Percentiles rank a stretch among this genome's conserved stretches.
These are phyloP conservation scores for Nakazawaea wickerhamii DNA, from an alignment of 805 yeast species.

Conservation along the genomic window DNA sequence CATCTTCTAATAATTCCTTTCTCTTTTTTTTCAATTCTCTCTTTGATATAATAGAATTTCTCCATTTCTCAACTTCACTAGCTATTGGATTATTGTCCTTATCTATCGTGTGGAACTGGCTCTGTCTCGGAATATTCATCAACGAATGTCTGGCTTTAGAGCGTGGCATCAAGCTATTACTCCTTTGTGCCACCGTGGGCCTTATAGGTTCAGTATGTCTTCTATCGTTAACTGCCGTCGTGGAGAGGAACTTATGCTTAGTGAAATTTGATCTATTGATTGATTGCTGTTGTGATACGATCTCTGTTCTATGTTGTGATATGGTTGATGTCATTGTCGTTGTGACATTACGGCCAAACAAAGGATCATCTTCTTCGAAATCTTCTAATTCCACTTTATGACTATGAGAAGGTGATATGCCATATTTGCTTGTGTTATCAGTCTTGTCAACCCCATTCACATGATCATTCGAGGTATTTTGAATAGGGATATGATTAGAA, in stretches of 20 bases:
- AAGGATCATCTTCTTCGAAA: constrained; percentile 11
- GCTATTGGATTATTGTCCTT: constrained; percentile 23
- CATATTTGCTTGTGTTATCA: background rate
- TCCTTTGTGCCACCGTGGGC: background rate
- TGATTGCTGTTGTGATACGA: background rate
- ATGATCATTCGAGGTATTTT: too few species aligned
- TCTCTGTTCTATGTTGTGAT: background rate
- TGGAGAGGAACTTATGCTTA: constrained; percentile 2
- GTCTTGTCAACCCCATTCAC: background rate
- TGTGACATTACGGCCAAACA: background rate
- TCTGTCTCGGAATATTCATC: background rate
- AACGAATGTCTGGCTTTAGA: constrained; percentile 1
- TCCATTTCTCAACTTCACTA: constrained; percentile 44
- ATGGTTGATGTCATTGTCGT: background rate
- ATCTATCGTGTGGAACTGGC: constrained; percentile 1
- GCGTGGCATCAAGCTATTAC: constrained; percentile 2
- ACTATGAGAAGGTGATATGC: background rate
- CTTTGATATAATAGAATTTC: constrained; percentile 40
- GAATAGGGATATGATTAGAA: constrained; percentile 3
- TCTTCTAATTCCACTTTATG: background rate
- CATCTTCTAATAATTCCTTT: constrained; percentile 41
- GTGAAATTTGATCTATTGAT: background rate
- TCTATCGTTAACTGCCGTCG: constrained; percentile 2
- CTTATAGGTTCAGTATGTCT: constrained; percentile 9
- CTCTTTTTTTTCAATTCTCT: constrained; percentile 38